Evolutionary conservation across 345 rosid species (phyloP).

Genomic region (Angophora floribunda): DNA sequence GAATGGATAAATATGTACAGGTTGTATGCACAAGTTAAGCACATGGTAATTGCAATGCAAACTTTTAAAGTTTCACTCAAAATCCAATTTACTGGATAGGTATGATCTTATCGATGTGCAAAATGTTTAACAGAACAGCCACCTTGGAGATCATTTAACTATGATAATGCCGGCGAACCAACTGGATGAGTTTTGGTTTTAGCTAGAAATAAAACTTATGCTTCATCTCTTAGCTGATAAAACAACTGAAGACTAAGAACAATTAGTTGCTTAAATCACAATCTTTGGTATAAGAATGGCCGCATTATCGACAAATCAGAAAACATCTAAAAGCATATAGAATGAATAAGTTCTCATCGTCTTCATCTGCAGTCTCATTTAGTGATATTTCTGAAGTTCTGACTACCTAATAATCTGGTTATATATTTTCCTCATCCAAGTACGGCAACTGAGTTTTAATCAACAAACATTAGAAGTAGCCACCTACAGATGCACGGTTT

Average conservation of each 20-base stretch:
- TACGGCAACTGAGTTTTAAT: too few species aligned
- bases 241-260: neutral
- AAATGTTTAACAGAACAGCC: neutral
- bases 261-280: too few species aligned
- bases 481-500: neutral
- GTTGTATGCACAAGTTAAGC: neutral
- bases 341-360: neutral
- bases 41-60: neutral
- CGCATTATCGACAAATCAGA: too few species aligned
- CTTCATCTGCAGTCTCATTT: neutral
- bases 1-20: neutral
- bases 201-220: neutral
- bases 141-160: neutral
- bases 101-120: neutral
- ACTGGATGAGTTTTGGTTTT: neutral
- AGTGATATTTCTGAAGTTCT: too few species aligned
- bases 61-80: too few species aligned
- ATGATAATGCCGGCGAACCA: neutral
- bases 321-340: too few species aligned
- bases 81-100: neutral
- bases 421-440: too few species aligned
- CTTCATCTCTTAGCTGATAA: neutral
- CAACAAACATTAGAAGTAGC: neutral
- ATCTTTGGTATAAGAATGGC: too few species aligned
- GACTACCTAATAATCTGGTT: neutral